A percentile compares a stretch with the other conserved stretches of the same genome.
Evolutionary conservation across 2,329 filamentous ascomycete species (phyloP).

Genomic region (Penicillium sp.): DNA sequence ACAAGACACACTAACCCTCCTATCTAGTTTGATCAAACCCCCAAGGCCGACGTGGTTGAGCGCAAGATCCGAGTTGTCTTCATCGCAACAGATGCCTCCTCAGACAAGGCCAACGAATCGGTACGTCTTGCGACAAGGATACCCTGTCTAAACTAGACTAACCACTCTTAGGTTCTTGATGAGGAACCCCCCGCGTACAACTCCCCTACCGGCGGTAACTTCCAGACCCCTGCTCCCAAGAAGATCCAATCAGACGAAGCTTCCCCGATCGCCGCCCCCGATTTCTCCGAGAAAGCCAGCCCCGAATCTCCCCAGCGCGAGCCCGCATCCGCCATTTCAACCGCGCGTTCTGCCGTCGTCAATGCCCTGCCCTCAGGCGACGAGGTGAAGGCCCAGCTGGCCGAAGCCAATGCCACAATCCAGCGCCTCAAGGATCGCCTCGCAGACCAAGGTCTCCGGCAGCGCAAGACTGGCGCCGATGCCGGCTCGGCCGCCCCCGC

Average conservation of each 20-base stretch:
- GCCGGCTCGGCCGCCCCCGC: conserved; percentile 53
- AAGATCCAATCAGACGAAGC: conserved; percentile 34
- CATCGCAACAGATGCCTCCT: conserved; percentile 63
- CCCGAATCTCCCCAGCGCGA: conserved; percentile 44
- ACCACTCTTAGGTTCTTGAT: conserved; percentile 31
- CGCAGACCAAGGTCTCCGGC: conserved; percentile 70
- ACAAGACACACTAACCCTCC: conserved; percentile 19
- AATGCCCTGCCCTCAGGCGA: conserved; percentile 55
- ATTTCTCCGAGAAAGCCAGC: conserved; percentile 38
- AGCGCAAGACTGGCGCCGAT: conserved; percentile 69
- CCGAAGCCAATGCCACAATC: conserved; percentile 74
- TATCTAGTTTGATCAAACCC: conserved; percentile 70
- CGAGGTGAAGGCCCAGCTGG: conserved; percentile 72
- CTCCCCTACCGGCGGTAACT: conserved; percentile 56
- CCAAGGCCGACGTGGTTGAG: conserved; percentile 81
- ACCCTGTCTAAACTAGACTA: conserved; percentile 4
- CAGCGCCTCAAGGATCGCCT: conserved; percentile 65
- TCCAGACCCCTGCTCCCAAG: conserved; percentile 50
- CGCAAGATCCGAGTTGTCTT: conserved; percentile 94
- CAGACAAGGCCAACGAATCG: conserved; percentile 37
- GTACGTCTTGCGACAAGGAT: conserved; percentile 27
- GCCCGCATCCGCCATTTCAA: conserved; percentile 33
- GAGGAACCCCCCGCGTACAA: conserved; percentile 57
- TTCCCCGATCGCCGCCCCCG: conserved; percentile 37
- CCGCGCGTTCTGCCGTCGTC: conserved; percentile 51